phyloP scores from a whole-genome alignment of 805 yeast species.

The Candida schatavii region DNA sequence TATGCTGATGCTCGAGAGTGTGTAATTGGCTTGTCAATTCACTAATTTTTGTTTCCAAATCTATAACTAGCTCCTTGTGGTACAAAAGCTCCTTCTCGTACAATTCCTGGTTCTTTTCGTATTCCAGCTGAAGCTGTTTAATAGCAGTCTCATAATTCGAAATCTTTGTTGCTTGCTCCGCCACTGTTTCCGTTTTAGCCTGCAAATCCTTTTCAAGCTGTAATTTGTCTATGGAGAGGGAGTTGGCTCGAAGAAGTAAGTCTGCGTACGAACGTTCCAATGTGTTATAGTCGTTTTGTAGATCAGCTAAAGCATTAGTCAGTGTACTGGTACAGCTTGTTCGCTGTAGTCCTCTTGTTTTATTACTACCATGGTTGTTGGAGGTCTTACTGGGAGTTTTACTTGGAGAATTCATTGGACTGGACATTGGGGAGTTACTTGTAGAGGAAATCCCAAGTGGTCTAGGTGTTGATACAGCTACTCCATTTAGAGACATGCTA shows the following conservation, averaged over 20 bases:
- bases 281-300: conserved; percentile 12
- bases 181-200: conserved; percentile 20
- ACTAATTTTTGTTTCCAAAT: conserved; percentile 24
- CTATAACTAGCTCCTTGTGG: conserved; percentile 33
- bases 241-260: conserved; percentile 24
- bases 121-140: conserved; percentile 27
- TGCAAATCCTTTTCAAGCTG: conserved; percentile 32
- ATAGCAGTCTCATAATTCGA: conserved; percentile 25
- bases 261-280: conserved; percentile 30
- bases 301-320: background rate
- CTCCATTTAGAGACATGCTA: conserved; percentile 1
- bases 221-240: conserved; percentile 22
- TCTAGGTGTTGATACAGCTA: conserved; percentile 2
- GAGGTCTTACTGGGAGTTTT: conserved; percentile 1
- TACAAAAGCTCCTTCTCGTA: conserved; percentile 26
- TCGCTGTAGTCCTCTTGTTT: background rate
- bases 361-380: background rate
- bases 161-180: conserved; percentile 26
- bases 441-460: conserved; percentile 8
- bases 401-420: conserved; percentile 3
- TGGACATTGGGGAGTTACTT: conserved; percentile 1
- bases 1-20: conserved; percentile 2
- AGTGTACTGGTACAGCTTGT: background rate
- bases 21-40: conserved; percentile 19
- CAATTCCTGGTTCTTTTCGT: conserved; percentile 23